These are phyloP conservation scores for Verticillium isaacii DNA, from an alignment of 2,329 filamentous ascomycete genomes.

Conservation along the genomic window DNA sequence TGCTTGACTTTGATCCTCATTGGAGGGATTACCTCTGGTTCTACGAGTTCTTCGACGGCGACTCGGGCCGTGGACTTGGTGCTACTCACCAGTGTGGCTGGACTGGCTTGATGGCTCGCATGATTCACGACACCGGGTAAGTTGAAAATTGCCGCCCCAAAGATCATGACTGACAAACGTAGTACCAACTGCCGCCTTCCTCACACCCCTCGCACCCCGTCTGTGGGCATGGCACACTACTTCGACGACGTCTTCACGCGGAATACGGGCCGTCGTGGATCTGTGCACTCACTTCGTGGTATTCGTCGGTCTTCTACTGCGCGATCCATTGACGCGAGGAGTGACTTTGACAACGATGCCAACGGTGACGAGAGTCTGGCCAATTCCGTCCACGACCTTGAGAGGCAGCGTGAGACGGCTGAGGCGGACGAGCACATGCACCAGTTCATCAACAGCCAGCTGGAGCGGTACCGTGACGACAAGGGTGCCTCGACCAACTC, in stretches of 20 bases:
- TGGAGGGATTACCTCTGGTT: conserved; percentile 97
- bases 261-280: conserved; percentile 33
- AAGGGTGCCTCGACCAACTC: conserved; percentile 17
- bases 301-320: conserved; percentile 76
- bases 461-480: conserved; percentile 58
- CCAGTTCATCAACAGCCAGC: conserved; percentile 75
- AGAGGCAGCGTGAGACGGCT: conserved; percentile 42
- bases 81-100: conserved; percentile 94
- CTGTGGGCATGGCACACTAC: conserved; percentile 81
- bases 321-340: conserved; percentile 78
- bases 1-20: conserved; percentile 84
- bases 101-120: conserved; percentile 91
- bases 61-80: conserved; percentile 81
- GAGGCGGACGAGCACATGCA: conserved; percentile 69
- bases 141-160: conserved; percentile 21
- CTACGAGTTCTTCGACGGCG: conserved; percentile 95
- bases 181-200: conserved; percentile 86
- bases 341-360: conserved; percentile 61
- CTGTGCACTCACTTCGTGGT: conserved; percentile 34
- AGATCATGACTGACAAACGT: background rate
- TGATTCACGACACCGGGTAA: conserved; percentile 97
- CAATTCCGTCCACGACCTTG: conserved; percentile 10
- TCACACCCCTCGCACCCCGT: conserved; percentile 86
- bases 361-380: conserved; percentile 35
- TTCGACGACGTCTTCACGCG: conserved; percentile 85